Base-by-base conservation (phyloP, 352 stramenopile species). In the Phytopythium litorale region DNA sequence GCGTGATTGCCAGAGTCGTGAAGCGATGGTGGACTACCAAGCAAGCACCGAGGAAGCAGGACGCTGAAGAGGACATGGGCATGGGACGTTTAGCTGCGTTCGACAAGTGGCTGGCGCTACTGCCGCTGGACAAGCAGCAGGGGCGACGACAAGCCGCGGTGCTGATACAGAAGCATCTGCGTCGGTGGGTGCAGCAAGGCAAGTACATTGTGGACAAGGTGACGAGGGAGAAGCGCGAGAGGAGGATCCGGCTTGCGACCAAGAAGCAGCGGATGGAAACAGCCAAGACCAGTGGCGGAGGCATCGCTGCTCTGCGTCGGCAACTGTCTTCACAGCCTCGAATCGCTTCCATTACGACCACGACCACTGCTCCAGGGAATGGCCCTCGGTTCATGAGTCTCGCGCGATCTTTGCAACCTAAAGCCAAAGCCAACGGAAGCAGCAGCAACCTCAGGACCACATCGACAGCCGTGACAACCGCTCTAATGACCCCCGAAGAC, bases 141-240 rank as follows among this genome's bases (percentile, higher is more conserved):
- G 57, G 55, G 1, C 63, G 58, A 5, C 50, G 49, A n/a, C 12
- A 28, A 19, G 72, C 71, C 0, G 72, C 74, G 5, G 19, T 81
- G 7, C 18, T 65, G 5, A 81, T 90, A 35, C 81, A 90, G 28
- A 81, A 76, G 46, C 62, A 85, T 7, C 58, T 86, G 12, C 65
- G 64, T 2, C 59, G 77, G 4, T 90, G 79, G 77, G 63, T 79
- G 12, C 65, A 76, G 25, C 77, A 84, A 54, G 71, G 70, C n/a
- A 66, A 73, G 51, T 87, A 79, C 40, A 30, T 68, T 1, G 72
- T 76, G 60, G 53, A 51, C 23, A 61, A 59, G 16, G 65, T 58
- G 18, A 58, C 70, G 21, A 53, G 46, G 19, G 69, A 72, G 42
- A 88, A 87, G 46, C 42, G 69, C 0, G 69, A 68, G 25, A 58